Base-by-base conservation (phyloP, 2,329 filamentous ascomycete species). In the Talaromyces albobiverticillius region DNA sequence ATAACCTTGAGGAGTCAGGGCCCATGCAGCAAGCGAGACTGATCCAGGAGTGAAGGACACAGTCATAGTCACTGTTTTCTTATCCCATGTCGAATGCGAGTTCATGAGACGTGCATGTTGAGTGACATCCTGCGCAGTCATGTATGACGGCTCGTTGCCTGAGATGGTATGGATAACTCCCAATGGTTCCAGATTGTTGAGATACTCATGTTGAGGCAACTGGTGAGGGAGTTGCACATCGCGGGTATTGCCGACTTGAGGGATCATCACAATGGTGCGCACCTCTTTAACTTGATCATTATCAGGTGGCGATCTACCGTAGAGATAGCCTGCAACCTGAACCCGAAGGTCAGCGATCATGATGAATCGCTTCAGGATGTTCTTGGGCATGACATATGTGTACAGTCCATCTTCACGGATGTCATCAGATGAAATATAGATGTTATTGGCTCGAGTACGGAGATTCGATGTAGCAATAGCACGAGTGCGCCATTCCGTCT, bases 341-440 rank as follows among this genome's bases (percentile, higher is more conserved):
- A 97, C 92, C 46, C 95, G 89, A 53, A 99, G 83, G 76, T 99
- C 94, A 45, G 94, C 88, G 67, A 99, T 95, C 22, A 90, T 94
- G 76, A 99, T 97, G 79, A 99, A 99, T 60, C 90, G 89, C 81
- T 96, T 96, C 65, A 99, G 82, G 46, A 99, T 87, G 71, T 99
- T 99, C 83, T 97, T 99, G 1, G 94, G 94, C 90, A 99, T 96
- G 65, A 99, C 89, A 66, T 97, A 99, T 1, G 93, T 99, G 67
- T 89, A 88, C 65, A 86, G 82, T 36, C 92, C 90, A 57, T 96
- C 91, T 60, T 94, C 84, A 51, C 91, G 89, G 61, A 93, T 89
- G 68, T 97, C 94, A 51, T 96, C 91, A 0, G 92, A 94, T 7
- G 94, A 96, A 63, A 99, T 95, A 72, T 97, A 99, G 66, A 99